Base-by-base conservation (phyloP, 768 basidiomycete species). In the Pulveroboletus ravenelii region DNA sequence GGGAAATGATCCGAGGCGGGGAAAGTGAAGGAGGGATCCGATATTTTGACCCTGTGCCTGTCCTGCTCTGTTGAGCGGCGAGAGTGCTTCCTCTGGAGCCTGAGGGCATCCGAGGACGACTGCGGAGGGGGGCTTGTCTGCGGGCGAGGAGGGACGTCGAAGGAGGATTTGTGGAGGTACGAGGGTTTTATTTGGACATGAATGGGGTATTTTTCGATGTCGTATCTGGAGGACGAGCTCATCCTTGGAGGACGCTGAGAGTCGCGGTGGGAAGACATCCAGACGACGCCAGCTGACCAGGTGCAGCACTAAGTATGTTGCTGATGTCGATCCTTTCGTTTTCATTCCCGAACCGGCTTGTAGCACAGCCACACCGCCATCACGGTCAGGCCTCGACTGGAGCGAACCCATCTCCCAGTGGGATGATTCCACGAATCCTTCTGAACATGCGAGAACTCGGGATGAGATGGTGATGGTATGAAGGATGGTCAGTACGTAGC, bases 141-240 rank as follows among this genome's bases (percentile, higher is more conserved):
- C 7, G 73, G 69, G 42, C 70, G 64, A 20, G 73, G 72, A 63
- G 75, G 75, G 47, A 67, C 70, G 60, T 79, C 78, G 52, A 78
- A 77, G 63, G 73, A 80, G 54, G 69, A 67, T 51, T 62, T 62
- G 56, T 56, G 70, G 25, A 52, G 31, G 10, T 55, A 50, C 18
- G 55, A 32, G 8, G 53, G 55, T 15, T 50, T 58, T 50, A 56
- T 32, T 46, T 50, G 52, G 41, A 50, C 3, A 13, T 18, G 17
- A 51, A 39, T 15, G 17, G 62, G 50, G 38, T 61, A 47, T 12
- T 63, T 63, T 62, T 72, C 73, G 61, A 74, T 76, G 66, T 78
- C 78, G 52, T 74, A 74, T 52, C 74, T 70, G 42, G 84, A 83
- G 31, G 82, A 79, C 8, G 84, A 81, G 18, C 75, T 68, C 57